A percentile compares a stretch with the other conserved stretches of the same genome.
Conservation (phyloP, 2,329 filamentous ascomycete species). For the Fusarium sp. region DNA sequence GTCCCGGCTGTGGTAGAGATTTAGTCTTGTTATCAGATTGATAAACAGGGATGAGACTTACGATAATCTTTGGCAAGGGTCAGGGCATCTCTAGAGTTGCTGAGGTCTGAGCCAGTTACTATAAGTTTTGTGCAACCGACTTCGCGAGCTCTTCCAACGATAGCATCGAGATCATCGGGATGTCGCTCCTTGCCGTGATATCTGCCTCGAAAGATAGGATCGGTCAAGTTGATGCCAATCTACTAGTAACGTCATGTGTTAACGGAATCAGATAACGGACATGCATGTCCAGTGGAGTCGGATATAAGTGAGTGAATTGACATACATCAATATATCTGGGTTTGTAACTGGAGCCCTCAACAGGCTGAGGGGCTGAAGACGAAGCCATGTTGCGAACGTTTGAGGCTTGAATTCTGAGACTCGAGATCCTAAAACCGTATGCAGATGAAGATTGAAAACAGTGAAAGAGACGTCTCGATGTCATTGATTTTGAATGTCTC, state of each 20-base stretch:
- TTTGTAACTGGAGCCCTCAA: constrained; percentile 40
- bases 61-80: constrained; percentile 78
- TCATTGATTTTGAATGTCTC: constrained; percentile 32
- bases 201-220: constrained; percentile 86
- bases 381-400: constrained; percentile 45
- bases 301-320: not conserved
- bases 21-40: constrained; percentile 6
- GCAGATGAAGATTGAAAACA: constrained; percentile 17
- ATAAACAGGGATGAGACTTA: constrained; percentile 55
- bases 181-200: constrained; percentile 85
- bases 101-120: constrained; percentile 89
- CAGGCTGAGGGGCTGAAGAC: constrained; percentile 32
- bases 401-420: constrained; percentile 8
- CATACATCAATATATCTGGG: constrained; percentile 73
- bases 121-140: constrained; percentile 91
- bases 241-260: constrained; percentile 48
- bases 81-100: constrained; percentile 80
- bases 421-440: constrained; percentile 4
- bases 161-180: constrained; percentile 77
- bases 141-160: constrained; percentile 80
- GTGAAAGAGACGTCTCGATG: constrained; percentile 32
- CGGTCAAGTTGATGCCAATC: constrained; percentile 96
- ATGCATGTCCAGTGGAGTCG: constrained; percentile 9
- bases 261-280: constrained; percentile 20
- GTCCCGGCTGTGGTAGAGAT: constrained; percentile 68